Evolutionary conservation across 441 rosid genomes (phyloP), one percentile per base, ranked within the genome.

Genomic region (Erodium texanum): DNA sequence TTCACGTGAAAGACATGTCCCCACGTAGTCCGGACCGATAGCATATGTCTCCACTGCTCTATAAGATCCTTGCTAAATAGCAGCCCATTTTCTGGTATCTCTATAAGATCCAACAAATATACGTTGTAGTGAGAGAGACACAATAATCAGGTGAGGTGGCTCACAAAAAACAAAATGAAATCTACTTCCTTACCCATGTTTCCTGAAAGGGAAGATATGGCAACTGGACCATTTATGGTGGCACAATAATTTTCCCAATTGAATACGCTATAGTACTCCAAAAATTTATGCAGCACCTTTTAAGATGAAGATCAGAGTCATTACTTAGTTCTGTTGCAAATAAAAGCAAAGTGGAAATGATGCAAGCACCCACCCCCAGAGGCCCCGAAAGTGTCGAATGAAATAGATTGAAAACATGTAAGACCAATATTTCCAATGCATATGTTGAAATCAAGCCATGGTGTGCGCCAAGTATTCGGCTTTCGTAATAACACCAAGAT

Each of bases 401-500:
- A 80, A 84, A 92, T 58, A 79, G 77, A 74, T 92, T 88, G 79
- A 92, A 80, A 76, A 94, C 75, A 70, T 76, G 78, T 69, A 94
- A 77, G 74, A 94, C 89, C 85, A 94, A 64, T 34, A 81, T 80
- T 77, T 93, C 96, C 73, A 94, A 78, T 8, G 94, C 99, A 77
- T 88, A 94, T 22, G 99, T 86, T 67, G 98, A 85, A 65, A 94
- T 76, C 80, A 94, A 66, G 73, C 99, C 99, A 78, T 80, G 82
- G 71, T 84, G 85, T 23, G 98, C 93, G 64, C 99, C 97, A 61
- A 94, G 98, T 74, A 86, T 85, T 43, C 98, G 86, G 80, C 99
- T 92, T 82, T 94, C 99, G 64, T 94, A 92, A 74, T 78, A 94
- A 78, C 99, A 94, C 98, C 99, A 94, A 58, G 96, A 88, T 82